These are phyloP conservation scores for Ceratobasidium sp. DNA, from an alignment of 1,284 basidiomycete species.

Conservation along the genomic window DNA sequence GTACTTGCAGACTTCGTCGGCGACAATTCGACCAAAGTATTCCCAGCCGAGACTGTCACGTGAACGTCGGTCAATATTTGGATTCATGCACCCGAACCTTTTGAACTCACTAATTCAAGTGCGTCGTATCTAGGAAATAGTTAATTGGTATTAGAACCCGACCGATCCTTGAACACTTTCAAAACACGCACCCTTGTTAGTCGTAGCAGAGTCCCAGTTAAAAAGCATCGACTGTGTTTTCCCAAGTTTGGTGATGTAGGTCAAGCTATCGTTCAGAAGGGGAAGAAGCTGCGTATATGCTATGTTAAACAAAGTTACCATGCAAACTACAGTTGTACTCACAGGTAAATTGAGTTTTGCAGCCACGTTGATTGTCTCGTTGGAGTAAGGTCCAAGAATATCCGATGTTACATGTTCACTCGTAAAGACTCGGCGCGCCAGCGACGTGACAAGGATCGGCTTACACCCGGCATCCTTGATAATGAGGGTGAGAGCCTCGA, in stretches of 20 bases:
- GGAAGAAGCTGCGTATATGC: slow-evolving; percentile 38
- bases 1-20: slow-evolving; percentile 30
- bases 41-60: slow-evolving; percentile 29
- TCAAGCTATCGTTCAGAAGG: slow-evolving; percentile 34
- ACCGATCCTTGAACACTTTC: background rate
- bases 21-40: slow-evolving; percentile 43
- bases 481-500: slow-evolving; percentile 26
- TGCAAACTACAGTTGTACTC: background rate
- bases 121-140: slow-evolving; percentile 26
- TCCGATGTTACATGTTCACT: slow-evolving; percentile 37
- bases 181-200: slow-evolving; percentile 16
- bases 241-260: slow-evolving; percentile 34
- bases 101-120: slow-evolving; percentile 21
- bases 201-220: slow-evolving; percentile 36
- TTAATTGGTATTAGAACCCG: background rate
- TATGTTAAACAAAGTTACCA: background rate
- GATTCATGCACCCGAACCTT: background rate
- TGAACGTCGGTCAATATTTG: slow-evolving; percentile 17
- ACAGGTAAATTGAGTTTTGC: slow-evolving; percentile 33
- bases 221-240: slow-evolving; percentile 39
- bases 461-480: slow-evolving; percentile 35
- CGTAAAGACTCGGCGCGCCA: slow-evolving; percentile 28
- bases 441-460: slow-evolving; percentile 39
- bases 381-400: slow-evolving; percentile 40
- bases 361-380: slow-evolving; percentile 40